Percentiles rank a stretch among this genome's conserved stretches.
Conservation (phyloP, 441 rosid species). For the Jatropha podagrica region DNA sequence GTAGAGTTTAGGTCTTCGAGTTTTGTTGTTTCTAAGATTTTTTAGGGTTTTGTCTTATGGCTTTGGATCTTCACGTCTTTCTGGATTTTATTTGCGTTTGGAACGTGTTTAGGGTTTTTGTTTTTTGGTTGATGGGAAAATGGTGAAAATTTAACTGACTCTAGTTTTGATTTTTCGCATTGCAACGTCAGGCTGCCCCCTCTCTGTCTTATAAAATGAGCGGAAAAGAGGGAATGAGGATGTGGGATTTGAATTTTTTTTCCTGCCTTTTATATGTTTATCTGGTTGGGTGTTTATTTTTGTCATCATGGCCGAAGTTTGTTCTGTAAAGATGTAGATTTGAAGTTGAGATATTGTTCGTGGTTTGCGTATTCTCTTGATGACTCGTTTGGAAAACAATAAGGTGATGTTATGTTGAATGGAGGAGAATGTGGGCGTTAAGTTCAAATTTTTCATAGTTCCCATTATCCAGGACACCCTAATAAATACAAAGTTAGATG, state of each 20-base stretch:
- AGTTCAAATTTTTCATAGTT: not conserved
- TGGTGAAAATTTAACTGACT: not conserved
- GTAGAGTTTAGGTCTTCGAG: not conserved
- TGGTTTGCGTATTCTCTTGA: not conserved
- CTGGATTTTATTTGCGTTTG: slow-evolving; percentile 1
- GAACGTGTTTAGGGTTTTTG: not conserved
- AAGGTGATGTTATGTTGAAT: not conserved
- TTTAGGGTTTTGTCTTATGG: not conserved
- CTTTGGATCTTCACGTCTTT: slow-evolving; percentile 12
- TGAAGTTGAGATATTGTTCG: not conserved
- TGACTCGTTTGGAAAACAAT: not conserved
- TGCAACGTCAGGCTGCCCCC: not conserved
- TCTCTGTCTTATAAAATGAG: too few species aligned
- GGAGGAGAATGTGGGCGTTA: not conserved
- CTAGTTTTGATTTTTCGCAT: not conserved
- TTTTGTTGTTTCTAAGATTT: not conserved
- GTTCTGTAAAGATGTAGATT: not conserved
- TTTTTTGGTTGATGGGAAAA: not conserved
- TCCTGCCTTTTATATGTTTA: not conserved
- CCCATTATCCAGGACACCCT: not conserved
- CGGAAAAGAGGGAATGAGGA: not conserved
- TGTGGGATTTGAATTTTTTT: not conserved
- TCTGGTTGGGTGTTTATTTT: not conserved
- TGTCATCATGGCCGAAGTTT: not conserved
- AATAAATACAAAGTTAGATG: not conserved